These are phyloP conservation scores for Dysphania ambrosioides DNA, from an alignment of 148 eudicot genomes.

Conservation along the genomic window DNA sequence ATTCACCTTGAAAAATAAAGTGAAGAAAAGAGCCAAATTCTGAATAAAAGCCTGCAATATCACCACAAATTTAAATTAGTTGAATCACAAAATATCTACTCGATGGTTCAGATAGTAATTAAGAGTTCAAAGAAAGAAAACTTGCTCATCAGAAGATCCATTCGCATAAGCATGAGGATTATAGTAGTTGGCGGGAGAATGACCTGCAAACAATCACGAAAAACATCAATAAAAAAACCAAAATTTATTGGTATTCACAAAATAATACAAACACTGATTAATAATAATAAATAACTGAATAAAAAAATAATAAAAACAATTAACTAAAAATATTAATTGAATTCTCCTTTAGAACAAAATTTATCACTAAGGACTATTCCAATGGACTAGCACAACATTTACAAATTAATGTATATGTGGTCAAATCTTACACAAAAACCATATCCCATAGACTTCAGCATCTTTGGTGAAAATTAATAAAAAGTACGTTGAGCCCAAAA, in stretches of 20 bases:
- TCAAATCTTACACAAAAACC: neutral
- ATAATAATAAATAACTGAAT: no score
- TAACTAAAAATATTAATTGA: no score
- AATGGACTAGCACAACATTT: no score
- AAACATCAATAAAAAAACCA: neutral
- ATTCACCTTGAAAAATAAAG: slow-evolving; percentile 79
- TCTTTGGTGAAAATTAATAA: neutral
- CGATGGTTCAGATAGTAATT: neutral
- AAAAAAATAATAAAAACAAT: neutral
- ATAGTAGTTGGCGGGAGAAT: slow-evolving; percentile 67
- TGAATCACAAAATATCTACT: neutral
- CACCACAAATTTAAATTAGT: slow-evolving; percentile 14
- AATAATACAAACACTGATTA: neutral
- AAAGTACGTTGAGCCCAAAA: neutral
- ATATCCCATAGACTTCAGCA: neutral
- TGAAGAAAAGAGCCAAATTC: slow-evolving; percentile 87
- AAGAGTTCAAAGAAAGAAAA: slow-evolving; percentile 17
- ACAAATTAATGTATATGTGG: no score
- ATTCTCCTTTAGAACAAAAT: no score
- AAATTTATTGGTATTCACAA: neutral
- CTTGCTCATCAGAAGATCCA: slow-evolving; percentile 91
- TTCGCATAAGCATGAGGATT: slow-evolving; percentile 74
- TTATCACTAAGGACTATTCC: no score
- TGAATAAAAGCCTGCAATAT: slow-evolving; percentile 87
- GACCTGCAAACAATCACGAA: slow-evolving; percentile 34